Base-by-base conservation (phyloP, 2,329 filamentous ascomycete genomes). In the Fusarium lyarnte region DNA sequence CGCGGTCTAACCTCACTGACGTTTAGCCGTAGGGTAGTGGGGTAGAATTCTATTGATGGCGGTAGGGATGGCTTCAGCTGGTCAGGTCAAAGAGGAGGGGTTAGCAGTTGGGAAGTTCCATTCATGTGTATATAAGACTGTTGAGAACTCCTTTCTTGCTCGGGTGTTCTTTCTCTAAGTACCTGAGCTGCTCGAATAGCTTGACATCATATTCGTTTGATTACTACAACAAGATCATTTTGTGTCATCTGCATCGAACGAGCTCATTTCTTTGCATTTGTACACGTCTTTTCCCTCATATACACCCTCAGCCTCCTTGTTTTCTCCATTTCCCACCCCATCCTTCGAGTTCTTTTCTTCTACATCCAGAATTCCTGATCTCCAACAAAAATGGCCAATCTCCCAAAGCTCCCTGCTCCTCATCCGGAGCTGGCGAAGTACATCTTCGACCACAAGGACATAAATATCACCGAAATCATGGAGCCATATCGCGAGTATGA, bases 401-500 rank as follows among this genome's bases (percentile, higher is more conserved):
- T 87, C 46, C 85, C 86, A 6, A 69, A 83, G 73, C 76, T 89
- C 55, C 87, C 87, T 21, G 85, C 80, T 66, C 79, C 84, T 64
- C 84, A 85, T 52, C 69, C 77, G 70, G 83, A 84, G 75, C 78
- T 89, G 76, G 82, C 81, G 42, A 82, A 78, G 62, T 88, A 93
- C 79, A 84, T 93, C 63, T 82, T 85, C 17, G 81, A 85, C 62
- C 84, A 91, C 69, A 83, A 86, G 10, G 81, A 87, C 31, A 86
- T 82, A 59, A 82, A 88, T 3, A 83, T 94, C 71, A 70, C 79
- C 10, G 84, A 91, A 38, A 83, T 94, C 58, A 80, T 94, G 62
- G 82, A 87, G 55, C 92, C 92, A 0, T 94, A 90, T 81, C 89
- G 91, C 77, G 81, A 87, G 59, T 93, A 91, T 74, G 92, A 94